These are phyloP conservation scores for Hortaea werneckii DNA, from an alignment of 2,329 filamentous ascomycete species.

Conservation along the genomic window DNA sequence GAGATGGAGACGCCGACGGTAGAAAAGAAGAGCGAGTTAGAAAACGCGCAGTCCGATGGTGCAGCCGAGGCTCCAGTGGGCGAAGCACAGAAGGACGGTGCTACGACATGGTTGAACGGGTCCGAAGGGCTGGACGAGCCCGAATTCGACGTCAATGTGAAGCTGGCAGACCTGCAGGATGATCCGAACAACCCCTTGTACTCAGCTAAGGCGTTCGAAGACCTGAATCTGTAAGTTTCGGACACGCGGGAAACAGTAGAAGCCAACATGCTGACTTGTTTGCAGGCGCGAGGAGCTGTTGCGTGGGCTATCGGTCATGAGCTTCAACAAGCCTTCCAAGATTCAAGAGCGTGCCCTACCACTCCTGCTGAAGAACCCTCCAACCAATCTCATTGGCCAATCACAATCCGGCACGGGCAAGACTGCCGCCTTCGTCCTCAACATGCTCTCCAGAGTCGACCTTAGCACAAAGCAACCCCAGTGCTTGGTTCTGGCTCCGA, in stretches of 20 bases:
- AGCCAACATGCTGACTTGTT: constrained; percentile 10
- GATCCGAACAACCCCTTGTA: constrained; percentile 80
- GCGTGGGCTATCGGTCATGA: constrained; percentile 67
- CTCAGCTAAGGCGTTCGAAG: constrained; percentile 73
- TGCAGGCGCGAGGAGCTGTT: constrained; percentile 53
- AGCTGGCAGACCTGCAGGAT: constrained; percentile 77
- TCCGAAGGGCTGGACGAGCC: constrained; percentile 50
- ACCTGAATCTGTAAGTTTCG: constrained; percentile 71
- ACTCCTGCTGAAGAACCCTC: constrained; percentile 76
- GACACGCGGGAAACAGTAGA: background rate
- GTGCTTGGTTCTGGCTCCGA: constrained; percentile 81
- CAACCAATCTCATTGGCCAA: constrained; percentile 89
- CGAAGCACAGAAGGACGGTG: constrained; percentile 35
- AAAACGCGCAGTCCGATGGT: constrained; percentile 4
- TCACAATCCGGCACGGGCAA: constrained; percentile 99
- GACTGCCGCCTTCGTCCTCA: constrained; percentile 91
- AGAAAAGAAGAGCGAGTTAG: constrained; percentile 8
- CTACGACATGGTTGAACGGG: constrained; percentile 30
- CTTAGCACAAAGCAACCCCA: constrained; percentile 63
- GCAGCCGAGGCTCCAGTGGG: constrained; percentile 7
- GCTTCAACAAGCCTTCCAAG: constrained; percentile 92
- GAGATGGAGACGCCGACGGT: constrained; percentile 16
- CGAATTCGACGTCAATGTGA: constrained; percentile 83
- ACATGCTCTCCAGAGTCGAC: constrained; percentile 80
- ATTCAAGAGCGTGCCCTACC: constrained; percentile 93